Evolutionary conservation across 164 flowering plant genomes (phyloP), one percentile per base, ranked within the genome.

Genomic region (Dillenia suffruticosa): DNA sequence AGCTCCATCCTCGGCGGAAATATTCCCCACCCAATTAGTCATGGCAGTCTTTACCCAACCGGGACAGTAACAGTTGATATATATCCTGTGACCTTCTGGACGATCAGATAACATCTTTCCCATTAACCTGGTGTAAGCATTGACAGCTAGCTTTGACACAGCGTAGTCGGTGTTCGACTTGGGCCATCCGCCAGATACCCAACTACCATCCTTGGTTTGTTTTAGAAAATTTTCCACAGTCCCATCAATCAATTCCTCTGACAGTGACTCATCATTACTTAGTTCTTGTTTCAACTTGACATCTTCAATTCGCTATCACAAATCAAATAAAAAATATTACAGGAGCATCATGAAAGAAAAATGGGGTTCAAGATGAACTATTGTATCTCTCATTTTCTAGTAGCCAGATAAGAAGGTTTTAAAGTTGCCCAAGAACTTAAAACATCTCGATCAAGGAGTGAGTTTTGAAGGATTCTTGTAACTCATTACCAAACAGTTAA

Each of bases 31-130:
- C 89, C 88, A 95, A 51, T 91, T 96, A 4, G 92, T 95, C 96
- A 95, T 81, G 15, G 91, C 97, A 48, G 99, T 95, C 72, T 85
- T 88, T 65, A 92, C 97, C 97, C 89, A 88, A 8, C 99, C 99
- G 0, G 99, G 99, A 65, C 99, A 95, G 63, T 77, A 92, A 68
- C 92, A 85, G 66, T 92, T 95, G 56, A 95, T 70, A 51, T 69
- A 81, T 32, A 92, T 82, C 70, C 79, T 82, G 15, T 81, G 63
- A 57, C 88, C 93, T 24, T 94, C 95, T 12, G 86, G 86, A 45
- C 84, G 74, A 8, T 68, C 69, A 1, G 78, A 67, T 8, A 86
- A 77, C 44, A 45, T 58, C 75, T 74, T 88, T 22, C 91, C 94
- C 82, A 79, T 64, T 53, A 89, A 49, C 66, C 96, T 82, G 9